Base-by-base conservation (phyloP, 345 rosid genomes). In the Bretschneidera sinensis region DNA sequence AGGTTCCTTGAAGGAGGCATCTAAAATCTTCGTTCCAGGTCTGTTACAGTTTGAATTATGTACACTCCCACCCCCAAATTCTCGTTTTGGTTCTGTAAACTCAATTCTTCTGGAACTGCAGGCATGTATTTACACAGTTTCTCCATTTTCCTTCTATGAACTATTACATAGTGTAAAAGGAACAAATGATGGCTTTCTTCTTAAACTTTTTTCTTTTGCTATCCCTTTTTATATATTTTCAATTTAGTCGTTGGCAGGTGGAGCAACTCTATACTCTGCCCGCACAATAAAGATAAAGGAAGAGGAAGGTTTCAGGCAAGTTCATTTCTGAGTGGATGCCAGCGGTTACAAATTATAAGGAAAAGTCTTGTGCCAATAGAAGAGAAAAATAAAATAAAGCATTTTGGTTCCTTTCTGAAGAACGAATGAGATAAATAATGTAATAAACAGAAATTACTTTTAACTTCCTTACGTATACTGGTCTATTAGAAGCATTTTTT, bases 1-100 rank as follows among this genome's bases (percentile, higher is more conserved):
- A 61, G 98, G 98, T 68, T 85, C 98, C 59, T 64, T 92, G 71
- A 92, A 81, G 71, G 79, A 80, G 63, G 97, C 91, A 60, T 83
- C 96, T 14, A 85, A 78, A 66, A 74, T 92, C 60, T 87, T 92
- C 72, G 86, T 92, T 68, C 98, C 98, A 67, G 92, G 98, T 83
- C 57, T 67, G 66, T 43, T 25, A 51, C 43, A 31, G 21, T 67
- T 48, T 23, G 2, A 23, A 49, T 19, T 48, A 23, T 51, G 24
- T 24, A 22, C n/a, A n/a, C n/a, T n/a, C n/a, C n/a, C n/a, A n/a
- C n/a, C n/a, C n/a, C n/a, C n/a, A n/a, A n/a, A n/a, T n/a, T n/a
- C n/a, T n/a, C n/a, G n/a, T n/a, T n/a, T n/a, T n/a, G n/a, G n/a
- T n/a, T n/a, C n/a, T n/a, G n/a, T n/a, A n/a, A n/a, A n/a, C n/a